Base-by-base conservation (phyloP, 768 basidiomycete species). In the Boletus rufocinnamomeus region DNA sequence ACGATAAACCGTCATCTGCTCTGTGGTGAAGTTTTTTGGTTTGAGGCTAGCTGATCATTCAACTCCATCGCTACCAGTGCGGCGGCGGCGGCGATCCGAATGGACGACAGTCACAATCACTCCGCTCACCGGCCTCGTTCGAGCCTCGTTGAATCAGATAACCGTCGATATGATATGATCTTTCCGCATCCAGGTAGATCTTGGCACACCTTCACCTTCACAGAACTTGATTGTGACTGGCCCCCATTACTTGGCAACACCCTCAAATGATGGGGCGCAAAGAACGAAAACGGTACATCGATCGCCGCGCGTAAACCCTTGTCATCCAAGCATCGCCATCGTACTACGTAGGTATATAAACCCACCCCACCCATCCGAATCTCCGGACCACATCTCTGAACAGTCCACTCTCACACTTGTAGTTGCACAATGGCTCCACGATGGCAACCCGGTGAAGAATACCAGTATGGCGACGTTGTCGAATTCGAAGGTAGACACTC, bases 381-480 rank as follows among this genome's bases (percentile, higher is more conserved):
- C 51, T 47, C 32, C 35, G 2, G 46, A 57, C 57, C 52, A 48
- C 47, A 50, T 51, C 57, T 45, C 45, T 57, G 54, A 56, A 34
- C 48, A 49, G n/a, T 47, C 40, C 46, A n/a, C 52, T 35, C 46
- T 58, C 52, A n/a, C 23, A 59, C 23, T 28, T 43, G 27, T 44
- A 27, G 19, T 53, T 44, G 9, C 25, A 56, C 51, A 41, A 85
- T 83, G 83, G 68, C 73, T 56, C 67, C 66, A 52, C 66, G 60
- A 46, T 90, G 88, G 88, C 72, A 85, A 74, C 86, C 87, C 38
- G 86, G 86, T 46, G 84, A 79, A 21, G 69, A 80, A 57, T 90
- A 90, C 77, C 72, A 77, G 64, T 63, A 66, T 44, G 83, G 77
- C 59, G 77, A 81, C 52, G 74, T 84, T 32, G 88, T 90, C 59